Evolutionary conservation across 2,329 filamentous ascomycete species (phyloP), one percentile per base, ranked within the genome.

Genomic region (Amylocarpus encephaloides): DNA sequence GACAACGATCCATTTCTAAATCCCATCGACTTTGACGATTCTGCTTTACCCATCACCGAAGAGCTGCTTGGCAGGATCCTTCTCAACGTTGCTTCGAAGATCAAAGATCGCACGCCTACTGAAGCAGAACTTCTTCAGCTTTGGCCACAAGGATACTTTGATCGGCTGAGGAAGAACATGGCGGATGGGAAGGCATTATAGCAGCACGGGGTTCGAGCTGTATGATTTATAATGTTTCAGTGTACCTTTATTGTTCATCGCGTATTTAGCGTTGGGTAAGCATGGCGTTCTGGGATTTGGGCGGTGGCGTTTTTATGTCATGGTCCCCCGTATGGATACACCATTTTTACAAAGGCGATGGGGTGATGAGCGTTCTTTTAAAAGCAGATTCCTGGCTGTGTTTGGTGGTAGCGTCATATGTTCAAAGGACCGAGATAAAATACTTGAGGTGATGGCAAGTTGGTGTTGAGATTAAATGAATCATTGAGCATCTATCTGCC

Each of bases 131-230:
- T 73, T 9, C 59, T 77, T 47, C 72, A 68, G 15, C 66, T 76
- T 5, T 84, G 79, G 80, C 78, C 81, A 0, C 71, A 74, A 46
- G 79, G 78, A 13, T 85, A 84, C 61, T 83, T 79, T 74, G 70
- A 75, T 11, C 79, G 78, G 59, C 70, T 83, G 40, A 73, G 61
- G 44, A 62, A 60, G 54, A 61, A 57, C 33, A 43, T 61, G 51
- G 56, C 56, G 33, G 60, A 61, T 12, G 61, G 60, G 6, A 55
- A 51, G 15, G 16, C 47, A 2, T 40, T 60, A 38, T 62, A 52
- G 40, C 7, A 4, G 22, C 22, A 26, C 22, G 22, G 7, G 4
- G 4, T 15, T 26, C 22, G 22, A 26, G 7, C 22, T 26, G 22
- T 26, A 40, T 33, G 13, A 10, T 18, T 43, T 47, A 38, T 13